Percentiles rank a stretch among this genome's conserved stretches.
phyloP scores from a whole-genome alignment of 306 rosid species.

The Cucurbita pepo region DNA sequence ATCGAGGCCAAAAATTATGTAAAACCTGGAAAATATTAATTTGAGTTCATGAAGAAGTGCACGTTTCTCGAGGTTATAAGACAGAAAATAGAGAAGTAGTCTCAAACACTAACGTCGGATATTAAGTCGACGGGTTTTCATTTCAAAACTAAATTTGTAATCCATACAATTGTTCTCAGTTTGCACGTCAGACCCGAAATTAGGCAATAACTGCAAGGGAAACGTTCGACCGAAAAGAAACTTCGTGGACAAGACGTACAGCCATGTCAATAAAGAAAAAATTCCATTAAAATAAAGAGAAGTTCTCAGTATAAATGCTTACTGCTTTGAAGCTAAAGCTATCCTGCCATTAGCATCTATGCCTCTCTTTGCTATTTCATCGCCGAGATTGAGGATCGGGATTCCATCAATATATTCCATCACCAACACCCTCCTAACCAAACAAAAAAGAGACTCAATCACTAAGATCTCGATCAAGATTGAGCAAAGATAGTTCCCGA shows the following conservation, averaged over 20 bases:
- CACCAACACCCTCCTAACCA: conserved; percentile 62
- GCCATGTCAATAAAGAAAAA: neutral
- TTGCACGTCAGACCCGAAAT: neutral
- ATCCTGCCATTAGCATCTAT: conserved; percentile 58
- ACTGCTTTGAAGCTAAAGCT: conserved; percentile 80
- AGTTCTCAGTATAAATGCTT: conserved; percentile 25
- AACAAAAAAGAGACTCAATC: conserved; percentile 14
- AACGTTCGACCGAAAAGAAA: neutral
- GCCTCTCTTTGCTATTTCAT: conserved; percentile 85
- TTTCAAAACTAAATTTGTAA: neutral
- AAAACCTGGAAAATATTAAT: neutral
- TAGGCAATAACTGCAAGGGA: neutral
- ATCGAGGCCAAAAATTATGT: neutral
- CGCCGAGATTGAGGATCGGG: conserved; percentile 87
- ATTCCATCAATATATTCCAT: conserved; percentile 87
- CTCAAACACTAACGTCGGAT: neutral
- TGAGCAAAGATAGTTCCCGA: neutral
- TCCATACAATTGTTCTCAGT: neutral
- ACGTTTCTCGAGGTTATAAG: neutral
- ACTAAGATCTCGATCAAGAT: conserved; percentile 6
- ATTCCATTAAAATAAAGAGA: neutral
- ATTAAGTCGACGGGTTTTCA: neutral
- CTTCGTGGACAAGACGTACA: neutral
- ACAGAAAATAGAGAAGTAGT: neutral
- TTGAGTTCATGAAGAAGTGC: neutral